Evolutionary conservation across 306 rosid species (phyloP).

Genomic region (Purshia tridentata): DNA sequence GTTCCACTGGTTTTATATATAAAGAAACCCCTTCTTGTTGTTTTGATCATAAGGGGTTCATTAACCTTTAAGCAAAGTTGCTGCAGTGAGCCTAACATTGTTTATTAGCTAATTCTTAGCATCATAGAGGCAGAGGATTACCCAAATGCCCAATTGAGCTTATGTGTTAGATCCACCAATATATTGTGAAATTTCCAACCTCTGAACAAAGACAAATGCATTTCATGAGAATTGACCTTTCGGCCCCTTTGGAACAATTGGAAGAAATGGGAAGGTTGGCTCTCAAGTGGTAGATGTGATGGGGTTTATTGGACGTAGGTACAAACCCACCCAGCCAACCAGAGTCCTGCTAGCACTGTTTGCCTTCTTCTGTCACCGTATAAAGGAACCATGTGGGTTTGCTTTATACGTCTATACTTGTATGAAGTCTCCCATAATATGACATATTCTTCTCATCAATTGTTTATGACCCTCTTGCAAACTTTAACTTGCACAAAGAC

Average conservation of each 20-base stretch:
- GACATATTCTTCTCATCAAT: constrained; percentile 8
- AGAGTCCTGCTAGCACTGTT: constrained; percentile 8
- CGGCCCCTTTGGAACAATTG: constrained; percentile 13
- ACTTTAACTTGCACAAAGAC: constrained; percentile 17
- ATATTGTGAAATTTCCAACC: constrained; percentile 5
- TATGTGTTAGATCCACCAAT: not conserved
- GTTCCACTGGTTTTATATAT: too few species aligned
- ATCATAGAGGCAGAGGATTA: constrained; percentile 1
- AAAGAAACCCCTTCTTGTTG: not conserved
- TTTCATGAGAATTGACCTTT: constrained; percentile 1
- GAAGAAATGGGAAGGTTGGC: not conserved
- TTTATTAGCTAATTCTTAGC: constrained; percentile 3
- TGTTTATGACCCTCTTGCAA: constrained; percentile 10
- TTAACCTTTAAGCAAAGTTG: constrained; percentile 13
- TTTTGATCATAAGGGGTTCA: constrained; percentile 3
- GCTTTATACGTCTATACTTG: not conserved
- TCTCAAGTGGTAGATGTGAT: constrained; percentile 7
- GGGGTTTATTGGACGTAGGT: constrained; percentile 22
- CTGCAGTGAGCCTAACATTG: not conserved
- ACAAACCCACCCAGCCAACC: constrained; percentile 21
- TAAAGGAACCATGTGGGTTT: constrained; percentile 15
- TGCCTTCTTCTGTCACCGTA: constrained; percentile 9
- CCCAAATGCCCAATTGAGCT: constrained; percentile 1
- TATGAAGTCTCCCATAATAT: not conserved
- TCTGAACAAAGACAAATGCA: not conserved